Evolutionary conservation across 1,284 basidiomycete species (phyloP), one percentile per base, ranked within the genome.

Genomic region (Leccinum idahoense): DNA sequence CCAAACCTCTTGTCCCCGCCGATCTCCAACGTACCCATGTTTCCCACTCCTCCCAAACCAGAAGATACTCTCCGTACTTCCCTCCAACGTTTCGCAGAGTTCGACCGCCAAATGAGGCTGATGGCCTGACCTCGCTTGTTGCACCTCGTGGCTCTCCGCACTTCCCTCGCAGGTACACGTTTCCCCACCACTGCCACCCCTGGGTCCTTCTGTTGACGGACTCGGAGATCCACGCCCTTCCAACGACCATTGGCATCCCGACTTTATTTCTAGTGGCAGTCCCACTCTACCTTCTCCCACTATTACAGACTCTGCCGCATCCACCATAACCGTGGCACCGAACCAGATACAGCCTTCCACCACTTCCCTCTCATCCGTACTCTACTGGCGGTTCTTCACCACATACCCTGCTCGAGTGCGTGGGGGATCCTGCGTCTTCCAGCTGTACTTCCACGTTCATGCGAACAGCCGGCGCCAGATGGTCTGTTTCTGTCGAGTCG

Each of bases 141-240:
- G 39, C 39, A 7, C 39, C 12, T 83, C 56, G 78, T 81, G 61
- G 75, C 74, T 32, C 67, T 83, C 63, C 77, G 80, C 49, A 75
- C 74, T 60, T 32, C 32, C 32, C 71, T 72, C 20, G 73, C 64
- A 51, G 71, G 72, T 37, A 75, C 79, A 55, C 73, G 71, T 32
- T 49, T 73, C 76, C 14, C 68, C 75, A 23, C 73, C 76, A 46
- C 71, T 76, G 57, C 80, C 76, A 41, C 78, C 75, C 5, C 14
- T 71, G 62, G 70, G 46, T 41, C 63, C 65, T 62, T 66, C 72
- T 46, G 63, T 61, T 44, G 63, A 67, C 58, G 68, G 39, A 41
- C 39, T 41, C 39, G 39, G 59, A 29, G 71, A 64, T 64, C 62
- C 62, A 62, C 58, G 51, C 60, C 44, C 59, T 60, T 56, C 70